These are phyloP conservation scores for Aspergillus saccharolyticus DNA, from an alignment of 495 filamentous ascomycete species.

Conservation along the genomic window DNA sequence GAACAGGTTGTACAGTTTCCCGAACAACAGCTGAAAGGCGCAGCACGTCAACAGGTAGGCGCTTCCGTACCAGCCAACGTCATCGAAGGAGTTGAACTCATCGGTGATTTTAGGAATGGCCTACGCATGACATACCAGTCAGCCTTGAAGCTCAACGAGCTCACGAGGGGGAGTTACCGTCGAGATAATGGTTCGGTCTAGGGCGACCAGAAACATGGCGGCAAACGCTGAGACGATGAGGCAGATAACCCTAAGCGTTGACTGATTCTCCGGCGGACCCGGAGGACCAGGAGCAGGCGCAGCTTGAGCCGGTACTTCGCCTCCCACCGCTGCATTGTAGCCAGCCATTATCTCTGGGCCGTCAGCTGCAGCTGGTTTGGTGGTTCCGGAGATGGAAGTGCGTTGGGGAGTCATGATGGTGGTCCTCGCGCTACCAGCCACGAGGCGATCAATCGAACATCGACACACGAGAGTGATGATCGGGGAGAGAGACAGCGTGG, in stretches of 20 bases:
- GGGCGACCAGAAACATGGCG: conserved; percentile 4
- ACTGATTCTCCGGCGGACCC: background rate
- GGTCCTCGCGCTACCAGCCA: background rate
- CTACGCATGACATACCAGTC: background rate
- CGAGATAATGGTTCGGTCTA: conserved; percentile 5
- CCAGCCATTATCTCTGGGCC: background rate
- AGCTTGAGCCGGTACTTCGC: background rate
- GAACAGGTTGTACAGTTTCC: conserved; percentile 63
- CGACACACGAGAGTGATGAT: background rate
- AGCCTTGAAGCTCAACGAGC: too few species aligned
- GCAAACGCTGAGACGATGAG: conserved; percentile 1
- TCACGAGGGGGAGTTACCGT: too few species aligned
- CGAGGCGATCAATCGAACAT: background rate
- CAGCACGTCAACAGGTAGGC: conserved; percentile 2
- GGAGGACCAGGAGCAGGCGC: background rate
- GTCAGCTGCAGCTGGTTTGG: background rate
- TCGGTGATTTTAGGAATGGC: background rate
- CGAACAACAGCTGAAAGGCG: conserved; percentile 38
- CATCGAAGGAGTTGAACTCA: background rate
- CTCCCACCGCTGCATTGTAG: background rate
- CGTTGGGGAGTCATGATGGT: background rate
- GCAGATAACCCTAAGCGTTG: background rate
- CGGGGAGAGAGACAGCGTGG: too few species aligned
- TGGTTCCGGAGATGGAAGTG: background rate
- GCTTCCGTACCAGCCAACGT: conserved; percentile 9